phyloP scores from a whole-genome alignment of 164 flowering plant genomes.

The Berberis thunbergii region DNA sequence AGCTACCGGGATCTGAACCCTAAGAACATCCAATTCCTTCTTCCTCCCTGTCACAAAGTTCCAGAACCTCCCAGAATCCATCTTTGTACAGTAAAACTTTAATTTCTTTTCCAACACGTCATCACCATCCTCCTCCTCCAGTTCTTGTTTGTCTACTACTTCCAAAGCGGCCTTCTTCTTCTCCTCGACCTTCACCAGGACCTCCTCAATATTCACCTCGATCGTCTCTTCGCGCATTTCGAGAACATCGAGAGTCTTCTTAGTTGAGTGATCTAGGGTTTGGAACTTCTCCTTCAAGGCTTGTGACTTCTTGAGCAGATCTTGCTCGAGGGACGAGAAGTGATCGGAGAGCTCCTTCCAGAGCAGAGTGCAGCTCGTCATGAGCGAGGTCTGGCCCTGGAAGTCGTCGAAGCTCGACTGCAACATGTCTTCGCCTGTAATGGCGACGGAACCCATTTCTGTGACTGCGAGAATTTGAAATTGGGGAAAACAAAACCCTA shows the following conservation, averaged over 20 bases:
- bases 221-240: slow-evolving; percentile 65
- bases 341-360: slow-evolving; percentile 99
- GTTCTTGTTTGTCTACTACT: slow-evolving; percentile 18
- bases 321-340: slow-evolving; percentile 70
- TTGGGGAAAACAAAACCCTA: too few species aligned
- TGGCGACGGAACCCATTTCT: slow-evolving; percentile 72
- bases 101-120: slow-evolving; percentile 36
- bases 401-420: slow-evolving; percentile 76
- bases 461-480: too few species aligned
- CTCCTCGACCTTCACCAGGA: slow-evolving; percentile 37
- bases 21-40: slow-evolving; percentile 67
- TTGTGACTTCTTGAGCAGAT: slow-evolving; percentile 56
- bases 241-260: slow-evolving; percentile 44
- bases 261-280: slow-evolving; percentile 47
- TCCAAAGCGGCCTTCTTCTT: slow-evolving; percentile 36
- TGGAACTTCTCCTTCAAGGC: slow-evolving; percentile 48
- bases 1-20: slow-evolving; percentile 46
- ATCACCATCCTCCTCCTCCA: slow-evolving; percentile 35
- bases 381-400: slow-evolving; percentile 70
- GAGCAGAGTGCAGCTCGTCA: slow-evolving; percentile 84
- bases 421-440: slow-evolving; percentile 27
- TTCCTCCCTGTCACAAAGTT: slow-evolving; percentile 51
- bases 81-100: slow-evolving; percentile 43
- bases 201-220: slow-evolving; percentile 41
- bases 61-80: slow-evolving; percentile 71